Percentiles rank a stretch among this genome's conserved stretches.
These are phyloP conservation scores for Fomitiporia mediterranea DNA, from an alignment of 1,284 basidiomycete species.

Conservation along the genomic window DNA sequence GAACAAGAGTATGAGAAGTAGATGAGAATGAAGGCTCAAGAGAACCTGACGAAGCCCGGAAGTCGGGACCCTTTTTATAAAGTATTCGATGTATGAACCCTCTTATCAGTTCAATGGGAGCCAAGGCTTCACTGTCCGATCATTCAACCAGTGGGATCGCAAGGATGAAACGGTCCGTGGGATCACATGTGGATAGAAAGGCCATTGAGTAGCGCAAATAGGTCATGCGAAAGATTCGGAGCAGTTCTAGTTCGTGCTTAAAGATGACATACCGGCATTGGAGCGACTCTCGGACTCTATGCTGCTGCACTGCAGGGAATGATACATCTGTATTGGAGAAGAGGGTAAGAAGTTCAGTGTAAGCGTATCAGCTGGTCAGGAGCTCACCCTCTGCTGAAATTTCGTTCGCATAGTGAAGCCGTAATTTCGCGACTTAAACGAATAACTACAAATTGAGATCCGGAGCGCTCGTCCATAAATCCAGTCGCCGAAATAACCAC, in stretches of 20 bases:
- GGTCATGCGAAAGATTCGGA: conserved; percentile 11
- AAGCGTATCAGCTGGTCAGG: conserved; percentile 3
- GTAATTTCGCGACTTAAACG: neutral
- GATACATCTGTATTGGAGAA: neutral
- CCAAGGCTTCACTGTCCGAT: neutral
- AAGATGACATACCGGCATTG: neutral
- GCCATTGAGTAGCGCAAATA: conserved; percentile 3
- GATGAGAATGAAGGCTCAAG: neutral
- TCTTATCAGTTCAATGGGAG: conserved; percentile 11
- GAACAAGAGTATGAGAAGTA: neutral
- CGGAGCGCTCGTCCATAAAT: conserved; percentile 1
- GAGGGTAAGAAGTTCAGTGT: neutral
- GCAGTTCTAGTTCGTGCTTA: neutral
- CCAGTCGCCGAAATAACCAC: neutral
- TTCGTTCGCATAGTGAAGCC: neutral
- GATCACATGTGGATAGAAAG: conserved; percentile 14
- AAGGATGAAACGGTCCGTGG: conserved; percentile 5
- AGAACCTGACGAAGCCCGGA: conserved; percentile 2
- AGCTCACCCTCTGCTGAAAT: neutral
- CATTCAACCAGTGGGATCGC: neutral
- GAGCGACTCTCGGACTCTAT: conserved; percentile 8
- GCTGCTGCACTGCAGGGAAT: neutral
- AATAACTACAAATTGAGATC: conserved; percentile 4
- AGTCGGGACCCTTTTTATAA: neutral
- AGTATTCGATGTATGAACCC: neutral